Evolutionary conservation across 2,329 filamentous ascomycete genomes (phyloP).

Genomic region (Diaporthe capsici): DNA sequence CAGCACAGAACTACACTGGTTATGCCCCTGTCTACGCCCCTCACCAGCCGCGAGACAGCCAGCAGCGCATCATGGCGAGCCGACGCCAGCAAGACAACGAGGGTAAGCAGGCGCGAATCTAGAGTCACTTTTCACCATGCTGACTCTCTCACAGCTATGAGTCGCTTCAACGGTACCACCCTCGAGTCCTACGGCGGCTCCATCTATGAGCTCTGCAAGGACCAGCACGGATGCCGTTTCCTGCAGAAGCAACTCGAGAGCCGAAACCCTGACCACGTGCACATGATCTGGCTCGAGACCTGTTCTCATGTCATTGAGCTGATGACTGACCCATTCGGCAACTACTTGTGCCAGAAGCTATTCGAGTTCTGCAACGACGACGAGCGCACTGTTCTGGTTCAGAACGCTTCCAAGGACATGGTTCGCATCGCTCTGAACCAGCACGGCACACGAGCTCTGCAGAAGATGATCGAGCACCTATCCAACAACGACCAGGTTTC

Average conservation of each 20-base stretch:
- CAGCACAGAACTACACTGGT: slow-evolving; percentile 69
- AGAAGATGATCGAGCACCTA: slow-evolving; percentile 99
- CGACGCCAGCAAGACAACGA: slow-evolving; percentile 82
- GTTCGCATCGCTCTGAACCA: slow-evolving; percentile 96
- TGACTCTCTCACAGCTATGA: slow-evolving; percentile 69
- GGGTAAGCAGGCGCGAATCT: slow-evolving; percentile 60
- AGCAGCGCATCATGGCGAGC: slow-evolving; percentile 81
- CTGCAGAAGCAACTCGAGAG: slow-evolving; percentile 98
- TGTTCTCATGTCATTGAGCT: slow-evolving; percentile 94
- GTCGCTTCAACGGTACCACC: slow-evolving; percentile 86
- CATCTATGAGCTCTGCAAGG: slow-evolving; percentile 93
- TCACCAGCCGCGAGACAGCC: slow-evolving; percentile 73
- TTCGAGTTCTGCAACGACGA: slow-evolving; percentile 96
- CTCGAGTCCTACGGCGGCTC: slow-evolving; percentile 85
- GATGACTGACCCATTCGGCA: slow-evolving; percentile 99
- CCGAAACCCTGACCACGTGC: slow-evolving; percentile 83
- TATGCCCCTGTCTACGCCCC: slow-evolving; percentile 68
- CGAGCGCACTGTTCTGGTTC: slow-evolving; percentile 92
- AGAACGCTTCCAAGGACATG: slow-evolving; percentile 89
- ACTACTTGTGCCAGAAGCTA: slow-evolving; percentile 99
- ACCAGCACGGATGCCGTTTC: slow-evolving; percentile 97
- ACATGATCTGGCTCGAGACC: slow-evolving; percentile 95
- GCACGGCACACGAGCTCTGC: slow-evolving; percentile 94
- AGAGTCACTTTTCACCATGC: slow-evolving; percentile 40
- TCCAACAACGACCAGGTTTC: slow-evolving; percentile 87